Conservation (phyloP, 225 moss, liverwort and hornwort species). For the Pleurozium schreberi region DNA sequence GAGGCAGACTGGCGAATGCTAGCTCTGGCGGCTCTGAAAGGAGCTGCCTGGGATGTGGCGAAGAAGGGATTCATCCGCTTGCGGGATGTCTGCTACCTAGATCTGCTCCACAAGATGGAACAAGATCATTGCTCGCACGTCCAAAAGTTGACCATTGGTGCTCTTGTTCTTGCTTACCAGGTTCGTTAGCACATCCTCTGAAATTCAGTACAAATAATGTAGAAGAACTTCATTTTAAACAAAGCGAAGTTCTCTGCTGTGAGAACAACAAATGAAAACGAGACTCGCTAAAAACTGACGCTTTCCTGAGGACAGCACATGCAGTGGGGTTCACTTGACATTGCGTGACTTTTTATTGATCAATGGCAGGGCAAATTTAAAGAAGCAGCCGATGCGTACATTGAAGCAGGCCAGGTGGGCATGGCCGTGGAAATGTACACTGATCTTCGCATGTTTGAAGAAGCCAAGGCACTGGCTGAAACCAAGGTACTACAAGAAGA, state of each 20-base stretch:
- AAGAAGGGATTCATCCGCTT: slow-evolving; percentile 69
- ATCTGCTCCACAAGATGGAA: slow-evolving; percentile 64
- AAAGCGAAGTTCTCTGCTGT: neutral
- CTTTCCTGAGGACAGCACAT: neutral
- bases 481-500: slow-evolving; percentile 19
- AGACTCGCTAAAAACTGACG: neutral
- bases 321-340: neutral
- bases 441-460: slow-evolving; percentile 83
- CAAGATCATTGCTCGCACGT: slow-evolving; percentile 40
- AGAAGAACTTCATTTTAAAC: neutral
- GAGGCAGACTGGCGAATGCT: slow-evolving; percentile 92
- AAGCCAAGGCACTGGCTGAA: slow-evolving; percentile 76
- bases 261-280: neutral
- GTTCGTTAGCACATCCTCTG: slow-evolving; percentile 1
- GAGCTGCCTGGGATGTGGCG: slow-evolving; percentile 73
- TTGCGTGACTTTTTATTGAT: neutral
- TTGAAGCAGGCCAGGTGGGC: slow-evolving; percentile 70
- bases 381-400: slow-evolving; percentile 75
- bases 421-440: slow-evolving; percentile 95
- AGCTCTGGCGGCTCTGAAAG: slow-evolving; percentile 61
- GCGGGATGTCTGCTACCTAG: slow-evolving; percentile 67
- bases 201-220: neutral
- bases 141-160: slow-evolving; percentile 48
- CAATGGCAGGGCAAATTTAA: slow-evolving; percentile 59
- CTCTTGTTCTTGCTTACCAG: slow-evolving; percentile 82